Base-by-base conservation (phyloP, 768 basidiomycete genomes). In the Mrakia gelida region DNA sequence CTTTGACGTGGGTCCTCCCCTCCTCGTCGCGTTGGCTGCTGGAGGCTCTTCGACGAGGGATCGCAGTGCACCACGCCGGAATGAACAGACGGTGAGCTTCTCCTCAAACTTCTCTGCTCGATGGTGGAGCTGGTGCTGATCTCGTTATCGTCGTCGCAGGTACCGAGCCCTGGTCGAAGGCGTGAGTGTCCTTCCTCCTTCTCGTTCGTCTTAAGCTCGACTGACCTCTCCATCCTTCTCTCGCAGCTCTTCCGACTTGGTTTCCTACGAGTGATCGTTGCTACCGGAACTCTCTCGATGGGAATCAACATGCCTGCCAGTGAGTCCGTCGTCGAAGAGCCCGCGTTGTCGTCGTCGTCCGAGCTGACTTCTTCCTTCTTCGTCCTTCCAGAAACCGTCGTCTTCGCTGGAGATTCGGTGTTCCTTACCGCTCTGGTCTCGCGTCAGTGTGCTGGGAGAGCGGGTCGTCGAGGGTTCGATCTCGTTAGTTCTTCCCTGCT, bases 291-390 rank as follows among this genome's bases (percentile, higher is more conserved):
- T 2, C 59, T 59, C 10, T 59, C 59, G 26, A 59, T 59, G 59
- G 59, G 59, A 28, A 59, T 59, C 59, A 59, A 59, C 59, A 59
- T 59, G 59, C 59, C 59, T n/a, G 59, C 59, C n/a, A 59, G 49
- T 52, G 49, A 52, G 49, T 52, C 18, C 45, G 45, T 52, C 49
- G 45, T 45, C 9, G 11, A 45, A 3, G 45, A 2, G 15, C 49
- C 2, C 45, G 41, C 5, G 41, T 10, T 52, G 2, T 21, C 49
- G 2, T 4, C 49, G 1, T 52, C 49, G 18, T 21, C 18, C 49
- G 49, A 52, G 49, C 49, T 52, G 49, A 52, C 38, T 38, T 38
- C 38, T 8, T 1, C 16, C 16, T 13, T 13, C 49, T 52, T 52
- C 18, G 2, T 52, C 49, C 49, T 52, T 21, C 3, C 49, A 52